A percentile compares a stretch with the other conserved stretches of the same genome.
Conservation (phyloP, 495 filamentous ascomycete genomes). For the Penicillium ucsense region DNA sequence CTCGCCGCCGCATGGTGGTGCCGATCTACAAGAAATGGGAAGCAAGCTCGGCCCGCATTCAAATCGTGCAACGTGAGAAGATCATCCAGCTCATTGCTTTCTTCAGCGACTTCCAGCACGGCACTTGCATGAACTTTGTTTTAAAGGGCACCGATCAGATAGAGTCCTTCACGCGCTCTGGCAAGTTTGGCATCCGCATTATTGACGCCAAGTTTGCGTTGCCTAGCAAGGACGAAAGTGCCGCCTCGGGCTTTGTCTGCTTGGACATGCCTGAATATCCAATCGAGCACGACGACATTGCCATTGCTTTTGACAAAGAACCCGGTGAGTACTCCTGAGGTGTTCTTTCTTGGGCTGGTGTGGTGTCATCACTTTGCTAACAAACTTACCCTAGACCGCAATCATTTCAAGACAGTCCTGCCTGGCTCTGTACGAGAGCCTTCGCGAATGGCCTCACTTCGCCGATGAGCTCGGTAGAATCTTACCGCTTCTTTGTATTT, state of each 20-base stretch:
- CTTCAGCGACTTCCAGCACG: slow-evolving; percentile 69
- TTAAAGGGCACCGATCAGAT: slow-evolving; percentile 72
- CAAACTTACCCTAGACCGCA: slow-evolving; percentile 26
- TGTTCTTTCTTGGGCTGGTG: too few relatives aligned
- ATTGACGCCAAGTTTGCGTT: slow-evolving; percentile 86
- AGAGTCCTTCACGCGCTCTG: slow-evolving; percentile 56
- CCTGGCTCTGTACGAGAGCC: slow-evolving; percentile 39
- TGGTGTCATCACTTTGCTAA: slow-evolving; percentile 1
- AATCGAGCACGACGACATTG: slow-evolving; percentile 82
- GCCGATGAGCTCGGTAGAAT: slow-evolving; percentile 20
- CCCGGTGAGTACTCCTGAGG: slow-evolving; percentile 47
- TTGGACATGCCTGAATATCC: slow-evolving; percentile 81
- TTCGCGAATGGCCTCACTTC: slow-evolving; percentile 41
- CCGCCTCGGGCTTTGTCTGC: slow-evolving; percentile 60
- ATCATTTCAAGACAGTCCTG: slow-evolving; percentile 33
- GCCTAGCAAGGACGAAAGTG: slow-evolving; percentile 50
- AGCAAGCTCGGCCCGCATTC: slow-evolving; percentile 60
- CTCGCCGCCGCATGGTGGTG: slow-evolving; percentile 78
- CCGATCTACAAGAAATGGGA: slow-evolving; percentile 89
- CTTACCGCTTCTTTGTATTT: not conserved
- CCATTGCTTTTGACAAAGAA: slow-evolving; percentile 70
- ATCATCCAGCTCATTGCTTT: slow-evolving; percentile 69
- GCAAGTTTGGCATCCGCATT: slow-evolving; percentile 61
- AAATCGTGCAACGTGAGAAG: slow-evolving; percentile 66
- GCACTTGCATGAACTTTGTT: slow-evolving; percentile 76